A percentile compares a stretch with the other conserved stretches of the same genome.
These are phyloP conservation scores for Aspergillus indologenus DNA, from an alignment of 495 filamentous ascomycete genomes.

Conservation along the genomic window DNA sequence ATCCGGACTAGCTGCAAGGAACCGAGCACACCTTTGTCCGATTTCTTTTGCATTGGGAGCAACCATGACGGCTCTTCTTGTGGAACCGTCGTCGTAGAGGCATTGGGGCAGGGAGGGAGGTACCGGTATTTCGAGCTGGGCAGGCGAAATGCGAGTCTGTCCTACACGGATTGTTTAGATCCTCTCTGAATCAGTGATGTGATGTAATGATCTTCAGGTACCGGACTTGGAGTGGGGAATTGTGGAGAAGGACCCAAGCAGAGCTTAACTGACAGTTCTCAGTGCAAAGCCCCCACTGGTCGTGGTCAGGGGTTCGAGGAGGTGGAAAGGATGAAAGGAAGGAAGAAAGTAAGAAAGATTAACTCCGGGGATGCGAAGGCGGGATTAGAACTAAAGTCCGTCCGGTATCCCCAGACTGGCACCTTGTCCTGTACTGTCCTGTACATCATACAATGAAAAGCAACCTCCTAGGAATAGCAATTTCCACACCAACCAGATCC, in stretches of 20 bases:
- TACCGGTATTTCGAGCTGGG: too few species aligned
- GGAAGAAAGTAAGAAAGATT: background rate
- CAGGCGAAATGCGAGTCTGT: too few species aligned
- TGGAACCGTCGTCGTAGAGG: background rate
- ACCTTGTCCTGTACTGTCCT: too few species aligned
- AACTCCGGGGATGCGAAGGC: background rate
- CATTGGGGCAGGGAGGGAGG: background rate
- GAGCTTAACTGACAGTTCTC: background rate
- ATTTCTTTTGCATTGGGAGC: background rate
- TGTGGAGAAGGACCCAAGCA: background rate
- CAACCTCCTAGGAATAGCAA: too few species aligned
- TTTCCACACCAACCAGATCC: background rate
- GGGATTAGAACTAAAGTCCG: background rate
- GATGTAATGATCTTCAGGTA: background rate
- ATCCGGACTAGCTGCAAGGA: background rate
- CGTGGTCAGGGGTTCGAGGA: too few species aligned
- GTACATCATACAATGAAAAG: too few species aligned
- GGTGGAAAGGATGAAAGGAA: background rate
- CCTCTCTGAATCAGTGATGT: background rate
- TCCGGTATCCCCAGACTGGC: background rate
- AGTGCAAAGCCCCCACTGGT: background rate
- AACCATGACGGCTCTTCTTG: constrained; percentile 1
- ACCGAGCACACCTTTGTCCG: background rate
- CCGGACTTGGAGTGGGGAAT: background rate
- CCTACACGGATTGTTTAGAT: too few species aligned